A percentile compares a stretch with the other conserved stretches of the same genome.
Evolutionary conservation across 257 asterid genomes (phyloP).

Genomic region (Solanum corneliomulleri): DNA sequence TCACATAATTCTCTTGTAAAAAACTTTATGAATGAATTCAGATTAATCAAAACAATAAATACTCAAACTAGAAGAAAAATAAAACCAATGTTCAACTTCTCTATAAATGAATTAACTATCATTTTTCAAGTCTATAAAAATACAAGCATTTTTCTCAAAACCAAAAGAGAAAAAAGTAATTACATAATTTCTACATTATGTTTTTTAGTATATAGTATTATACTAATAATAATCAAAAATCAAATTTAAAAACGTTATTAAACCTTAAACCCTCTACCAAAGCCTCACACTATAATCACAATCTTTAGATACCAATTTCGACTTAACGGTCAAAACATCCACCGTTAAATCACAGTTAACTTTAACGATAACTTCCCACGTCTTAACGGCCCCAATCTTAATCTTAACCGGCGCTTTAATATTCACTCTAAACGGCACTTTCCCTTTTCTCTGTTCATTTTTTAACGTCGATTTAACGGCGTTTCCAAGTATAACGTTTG

Average conservation of each 20-base stretch:
- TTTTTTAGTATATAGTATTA: neutral
- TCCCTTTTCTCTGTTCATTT: slow-evolving; percentile 18
- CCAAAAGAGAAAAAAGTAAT: neutral
- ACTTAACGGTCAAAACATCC: slow-evolving; percentile 26
- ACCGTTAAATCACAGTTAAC: slow-evolving; percentile 60
- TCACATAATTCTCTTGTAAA: neutral
- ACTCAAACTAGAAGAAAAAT: neutral
- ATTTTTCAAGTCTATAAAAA: neutral
- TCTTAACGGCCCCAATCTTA: slow-evolving; percentile 55
- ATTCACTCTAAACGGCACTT: slow-evolving; percentile 45
- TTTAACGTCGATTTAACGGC: slow-evolving; percentile 28
- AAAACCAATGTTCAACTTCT: neutral
- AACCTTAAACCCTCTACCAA: slow-evolving; percentile 31
- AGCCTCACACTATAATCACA: slow-evolving; percentile 58
- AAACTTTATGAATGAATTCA: neutral
- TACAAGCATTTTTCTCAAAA: neutral
- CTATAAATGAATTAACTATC: neutral
- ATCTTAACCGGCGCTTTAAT: slow-evolving; percentile 55
- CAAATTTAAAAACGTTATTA: neutral
- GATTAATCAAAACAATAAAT: neutral
- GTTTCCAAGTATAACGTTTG: slow-evolving; percentile 34
- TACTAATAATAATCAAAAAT: neutral
- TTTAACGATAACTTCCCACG: slow-evolving; percentile 51
- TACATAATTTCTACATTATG: neutral
- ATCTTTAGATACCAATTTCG: slow-evolving; percentile 33